These are phyloP conservation scores for Claviceps sp. DNA, from an alignment of 2,329 filamentous ascomycete genomes.

Conservation along the genomic window DNA sequence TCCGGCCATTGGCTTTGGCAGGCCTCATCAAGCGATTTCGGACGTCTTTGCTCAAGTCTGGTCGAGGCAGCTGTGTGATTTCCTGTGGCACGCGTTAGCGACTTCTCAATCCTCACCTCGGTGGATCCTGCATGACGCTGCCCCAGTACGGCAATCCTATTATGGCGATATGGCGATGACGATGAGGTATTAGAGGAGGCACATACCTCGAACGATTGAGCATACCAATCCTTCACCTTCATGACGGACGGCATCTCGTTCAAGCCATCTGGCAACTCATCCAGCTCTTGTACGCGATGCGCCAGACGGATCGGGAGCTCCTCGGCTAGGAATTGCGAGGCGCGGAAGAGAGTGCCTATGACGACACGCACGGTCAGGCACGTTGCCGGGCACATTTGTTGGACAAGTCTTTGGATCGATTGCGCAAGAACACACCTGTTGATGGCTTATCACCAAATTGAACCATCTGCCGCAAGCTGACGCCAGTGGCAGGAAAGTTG, in stretches of 20 bases:
- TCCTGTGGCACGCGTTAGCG: slow-evolving; percentile 42
- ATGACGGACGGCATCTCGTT: slow-evolving; percentile 97
- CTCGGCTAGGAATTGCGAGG: slow-evolving; percentile 95
- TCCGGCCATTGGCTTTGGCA: slow-evolving; percentile 40
- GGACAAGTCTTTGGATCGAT: slow-evolving; percentile 33
- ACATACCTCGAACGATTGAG: slow-evolving; percentile 92
- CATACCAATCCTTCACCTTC: slow-evolving; percentile 95
- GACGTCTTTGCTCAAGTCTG: slow-evolving; percentile 60
- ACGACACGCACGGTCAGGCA: slow-evolving; percentile 4
- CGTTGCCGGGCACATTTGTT: not conserved
- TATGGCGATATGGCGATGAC: not conserved
- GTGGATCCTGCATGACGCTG: not conserved
- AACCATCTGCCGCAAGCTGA: slow-evolving; percentile 96
- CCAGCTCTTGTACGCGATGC: slow-evolving; percentile 89
- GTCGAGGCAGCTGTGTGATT: slow-evolving; percentile 75
- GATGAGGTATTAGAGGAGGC: not conserved
- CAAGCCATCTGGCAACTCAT: slow-evolving; percentile 83
- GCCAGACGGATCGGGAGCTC: slow-evolving; percentile 94
- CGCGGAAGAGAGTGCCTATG: slow-evolving; percentile 84
- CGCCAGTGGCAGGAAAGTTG: slow-evolving; percentile 89
- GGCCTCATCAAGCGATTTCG: slow-evolving; percentile 67
- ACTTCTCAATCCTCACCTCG: slow-evolving; percentile 2
- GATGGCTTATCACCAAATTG: slow-evolving; percentile 94
- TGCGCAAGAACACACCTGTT: slow-evolving; percentile 46
- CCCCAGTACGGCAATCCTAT: not conserved